Evolutionary conservation across 2,329 filamentous ascomycete genomes (phyloP).

Genomic region (Paracorniculantispora psalliotae): DNA sequence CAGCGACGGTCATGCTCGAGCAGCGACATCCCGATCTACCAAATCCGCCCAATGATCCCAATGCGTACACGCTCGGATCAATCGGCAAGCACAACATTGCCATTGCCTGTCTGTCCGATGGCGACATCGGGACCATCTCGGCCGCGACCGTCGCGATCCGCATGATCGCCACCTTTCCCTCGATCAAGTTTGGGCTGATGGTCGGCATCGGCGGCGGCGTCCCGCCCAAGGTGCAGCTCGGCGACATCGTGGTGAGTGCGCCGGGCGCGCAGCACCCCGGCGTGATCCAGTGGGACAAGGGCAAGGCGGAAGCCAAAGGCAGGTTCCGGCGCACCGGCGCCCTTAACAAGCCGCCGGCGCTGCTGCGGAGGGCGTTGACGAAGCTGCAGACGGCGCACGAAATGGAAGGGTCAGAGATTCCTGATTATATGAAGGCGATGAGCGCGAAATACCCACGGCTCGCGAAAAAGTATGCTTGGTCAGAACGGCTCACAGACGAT

Average conservation of each 20-base stretch:
- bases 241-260: conserved; percentile 14
- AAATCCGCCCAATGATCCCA: conserved; percentile 17
- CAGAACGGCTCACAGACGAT: no score
- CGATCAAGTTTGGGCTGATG: conserved; percentile 10
- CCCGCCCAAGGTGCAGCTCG: conserved; percentile 10
- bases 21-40: conserved; percentile 14
- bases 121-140: conserved; percentile 18
- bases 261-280: neutral
- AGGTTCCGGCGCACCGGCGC: conserved; percentile 1
- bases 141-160: neutral
- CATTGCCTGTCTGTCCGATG: conserved; percentile 24
- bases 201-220: conserved; percentile 16
- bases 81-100: conserved; percentile 26
- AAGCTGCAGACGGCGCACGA: no score
- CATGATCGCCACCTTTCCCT: neutral
- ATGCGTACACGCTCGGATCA: conserved; percentile 22
- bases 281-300: conserved; percentile 14
- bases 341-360: neutral
- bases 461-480: no score
- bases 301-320: conserved; percentile 2
- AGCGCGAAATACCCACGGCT: no score
- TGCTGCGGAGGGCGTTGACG: conserved; percentile 14
- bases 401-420: no score
- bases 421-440: no score
- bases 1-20: conserved; percentile 19